A percentile compares a stretch with the other conserved stretches of the same genome.
phyloP scores from a whole-genome alignment of 2,329 filamentous ascomycete genomes.

The Colletotrichum spaethianum region DNA sequence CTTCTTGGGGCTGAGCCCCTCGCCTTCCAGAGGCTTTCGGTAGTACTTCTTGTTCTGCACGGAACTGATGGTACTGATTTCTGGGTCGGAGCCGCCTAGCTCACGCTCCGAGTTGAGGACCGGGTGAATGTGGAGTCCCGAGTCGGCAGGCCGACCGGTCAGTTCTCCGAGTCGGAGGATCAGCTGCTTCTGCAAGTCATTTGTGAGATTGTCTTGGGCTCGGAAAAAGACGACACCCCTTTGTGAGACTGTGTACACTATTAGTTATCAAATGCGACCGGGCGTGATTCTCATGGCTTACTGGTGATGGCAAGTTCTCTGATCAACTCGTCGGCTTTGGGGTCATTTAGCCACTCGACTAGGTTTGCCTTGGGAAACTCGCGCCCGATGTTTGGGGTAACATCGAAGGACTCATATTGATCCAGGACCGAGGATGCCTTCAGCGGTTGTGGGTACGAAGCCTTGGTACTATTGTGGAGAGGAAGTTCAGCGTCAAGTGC shows the following conservation, averaged over 20 bases:
- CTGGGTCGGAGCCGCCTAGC: slow-evolving; percentile 64
- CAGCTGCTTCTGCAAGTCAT: slow-evolving; percentile 73
- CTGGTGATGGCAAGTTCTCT: slow-evolving; percentile 74
- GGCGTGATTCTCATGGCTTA: slow-evolving; percentile 47
- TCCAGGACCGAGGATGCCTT: slow-evolving; percentile 57
- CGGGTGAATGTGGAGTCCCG: slow-evolving; percentile 73
- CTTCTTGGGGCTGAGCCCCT: slow-evolving; percentile 51
- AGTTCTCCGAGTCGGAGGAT: slow-evolving; percentile 72
- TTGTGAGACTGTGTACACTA: slow-evolving; percentile 64
- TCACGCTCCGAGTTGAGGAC: slow-evolving; percentile 68
- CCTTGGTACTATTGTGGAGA: slow-evolving; percentile 30
- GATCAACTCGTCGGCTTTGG: slow-evolving; percentile 68
- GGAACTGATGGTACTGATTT: slow-evolving; percentile 74
- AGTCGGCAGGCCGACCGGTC: slow-evolving; percentile 69
- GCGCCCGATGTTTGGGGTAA: slow-evolving; percentile 69
- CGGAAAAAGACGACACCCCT: slow-evolving; percentile 77
- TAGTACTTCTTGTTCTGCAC: slow-evolving; percentile 60
- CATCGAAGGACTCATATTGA: slow-evolving; percentile 61
- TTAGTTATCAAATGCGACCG: background rate
- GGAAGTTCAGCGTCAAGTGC: slow-evolving; percentile 39
- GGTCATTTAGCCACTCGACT: slow-evolving; percentile 66
- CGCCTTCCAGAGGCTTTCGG: slow-evolving; percentile 38
- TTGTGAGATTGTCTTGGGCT: slow-evolving; percentile 68
- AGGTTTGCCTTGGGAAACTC: slow-evolving; percentile 67
- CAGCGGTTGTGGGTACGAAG: slow-evolving; percentile 44